Conservation (phyloP, 106 monocot species). For the Acanthochlamys bracteata region DNA sequence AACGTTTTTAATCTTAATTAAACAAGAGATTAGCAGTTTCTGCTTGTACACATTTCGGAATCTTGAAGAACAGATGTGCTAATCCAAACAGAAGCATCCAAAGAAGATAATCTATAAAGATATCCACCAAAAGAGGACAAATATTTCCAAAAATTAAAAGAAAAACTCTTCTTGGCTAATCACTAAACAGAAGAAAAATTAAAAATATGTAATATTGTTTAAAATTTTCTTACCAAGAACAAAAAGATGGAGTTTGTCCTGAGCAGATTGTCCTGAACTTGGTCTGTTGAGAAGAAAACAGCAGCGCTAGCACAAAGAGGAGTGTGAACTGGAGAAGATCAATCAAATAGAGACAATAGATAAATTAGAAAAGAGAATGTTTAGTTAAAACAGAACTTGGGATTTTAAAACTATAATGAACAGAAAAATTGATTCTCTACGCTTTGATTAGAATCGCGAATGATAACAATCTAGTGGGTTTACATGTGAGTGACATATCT, state of each 20-base stretch:
- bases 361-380: background rate
- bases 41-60: background rate
- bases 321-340: background rate
- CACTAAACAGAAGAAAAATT: background rate
- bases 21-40: background rate
- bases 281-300: background rate
- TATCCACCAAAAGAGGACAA: background rate
- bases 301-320: background rate
- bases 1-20: background rate
- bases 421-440: background rate
- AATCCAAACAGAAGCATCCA: constrained; percentile 1
- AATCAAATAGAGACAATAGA: background rate
- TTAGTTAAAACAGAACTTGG: background rate
- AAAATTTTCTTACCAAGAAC: background rate
- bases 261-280: background rate
- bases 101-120: background rate
- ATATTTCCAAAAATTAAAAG: too few species aligned
- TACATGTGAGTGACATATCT: background rate
- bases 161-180: too few species aligned
- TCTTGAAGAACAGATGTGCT: background rate
- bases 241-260: background rate
- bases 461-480: background rate
- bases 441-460: background rate
- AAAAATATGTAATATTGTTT: background rate
- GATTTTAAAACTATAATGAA: background rate